Evolutionary conservation across 208 protist species (phyloP), one percentile per base, ranked within the genome.

Genomic region (Crithidia fasciculata): DNA sequence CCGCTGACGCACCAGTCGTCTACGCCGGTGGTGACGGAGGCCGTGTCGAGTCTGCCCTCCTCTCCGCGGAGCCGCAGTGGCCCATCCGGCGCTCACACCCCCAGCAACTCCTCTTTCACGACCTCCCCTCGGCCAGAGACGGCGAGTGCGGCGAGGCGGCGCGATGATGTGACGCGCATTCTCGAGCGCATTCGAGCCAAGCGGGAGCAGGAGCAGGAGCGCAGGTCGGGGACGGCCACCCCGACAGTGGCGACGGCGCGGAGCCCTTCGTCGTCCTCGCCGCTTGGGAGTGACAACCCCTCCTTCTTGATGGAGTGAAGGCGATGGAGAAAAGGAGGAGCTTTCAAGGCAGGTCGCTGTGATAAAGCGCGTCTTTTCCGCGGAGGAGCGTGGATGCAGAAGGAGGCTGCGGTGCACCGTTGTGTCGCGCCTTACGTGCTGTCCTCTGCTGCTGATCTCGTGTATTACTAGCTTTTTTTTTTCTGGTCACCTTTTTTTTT

Each of bases 101-200:
- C 19, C 12, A 52, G 67, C 44, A 56, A 45, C 61, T 69, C 71
- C n/a, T 54, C 69, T 6, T 18, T 55, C 54, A n/a, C 49, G 12
- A 68, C 59, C n/a, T 37, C 50, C n/a, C 12, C 64, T 6, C 8
- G 53, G 39, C 44, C 70, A 16, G 78, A 66, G 6, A 77, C 76
- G 7, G 50, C 28, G 28, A 28, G 28, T 28, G 28, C 53, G 10
- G 45, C 52, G 47, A 70, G 55, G 49, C 79, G 83, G 9, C 77
- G 80, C 41, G 83, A 84, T 40, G 83, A 87, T 18, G 73, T 87
- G 37, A 58, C 83, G 9, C 62, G 61, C 8, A 87, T 87, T 69
- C 50, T 87, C 19, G 80, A 84, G 65, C 83, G 83, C 8, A 75
- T 87, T 10, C 72, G 71, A 10, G 47, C 64, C 2, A 82, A 84